These are phyloP conservation scores for Agapanthus africanus DNA, from an alignment of 106 monocot genomes.

Conservation along the genomic window DNA sequence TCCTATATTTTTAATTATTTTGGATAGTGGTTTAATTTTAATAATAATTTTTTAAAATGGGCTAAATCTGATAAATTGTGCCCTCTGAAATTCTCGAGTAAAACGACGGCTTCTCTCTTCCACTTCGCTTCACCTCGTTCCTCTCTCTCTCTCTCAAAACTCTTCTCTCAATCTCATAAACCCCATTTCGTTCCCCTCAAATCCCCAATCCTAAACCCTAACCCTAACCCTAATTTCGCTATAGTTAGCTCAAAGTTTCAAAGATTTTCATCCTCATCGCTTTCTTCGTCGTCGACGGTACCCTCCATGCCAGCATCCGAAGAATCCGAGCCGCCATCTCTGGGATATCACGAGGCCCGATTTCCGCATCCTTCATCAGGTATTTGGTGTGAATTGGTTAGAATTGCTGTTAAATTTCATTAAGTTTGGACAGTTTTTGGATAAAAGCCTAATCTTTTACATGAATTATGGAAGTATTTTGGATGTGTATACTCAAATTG, in stretches of 20 bases:
- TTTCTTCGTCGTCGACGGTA: slow-evolving; percentile 10
- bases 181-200: neutral
- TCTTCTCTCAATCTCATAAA: slow-evolving; percentile 19
- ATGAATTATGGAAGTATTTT: neutral
- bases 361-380: slow-evolving; percentile 94
- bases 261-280: neutral
- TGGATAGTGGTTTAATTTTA: too few species aligned
- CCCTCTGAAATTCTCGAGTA: too few species aligned
- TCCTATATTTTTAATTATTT: too few species aligned
- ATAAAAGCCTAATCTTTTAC: neutral
- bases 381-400: neutral
- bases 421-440: neutral
- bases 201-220: neutral
- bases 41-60: too few species aligned
- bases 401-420: neutral
- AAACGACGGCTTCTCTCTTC: slow-evolving; percentile 21
- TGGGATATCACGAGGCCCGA: slow-evolving; percentile 67
- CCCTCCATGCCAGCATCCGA: slow-evolving; percentile 17
- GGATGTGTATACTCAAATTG: too few species aligned
- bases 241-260: neutral
- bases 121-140: slow-evolving; percentile 21
- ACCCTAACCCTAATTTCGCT: slow-evolving; percentile 20
- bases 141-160: slow-evolving; percentile 24
- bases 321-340: slow-evolving; percentile 35
- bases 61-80: too few species aligned